Conservation (phyloP, 2,329 filamentous ascomycete genomes). For the Trichophyton equinum region DNA sequence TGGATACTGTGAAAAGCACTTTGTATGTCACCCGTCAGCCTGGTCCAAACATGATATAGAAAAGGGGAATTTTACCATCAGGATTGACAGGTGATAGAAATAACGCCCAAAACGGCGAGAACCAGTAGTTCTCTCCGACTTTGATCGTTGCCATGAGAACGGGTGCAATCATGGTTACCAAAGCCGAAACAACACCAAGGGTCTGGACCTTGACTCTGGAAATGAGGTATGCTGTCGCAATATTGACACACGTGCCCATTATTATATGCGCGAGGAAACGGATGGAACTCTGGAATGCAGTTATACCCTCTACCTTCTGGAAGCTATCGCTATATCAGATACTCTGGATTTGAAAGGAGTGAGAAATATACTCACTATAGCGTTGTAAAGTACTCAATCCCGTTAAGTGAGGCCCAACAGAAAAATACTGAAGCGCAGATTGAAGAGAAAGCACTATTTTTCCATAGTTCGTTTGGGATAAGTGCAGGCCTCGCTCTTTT, state of each 20-base stretch:
- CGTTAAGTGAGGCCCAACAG: conserved; percentile 35
- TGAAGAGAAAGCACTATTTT: conserved; percentile 42
- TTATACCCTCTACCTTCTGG: conserved; percentile 38
- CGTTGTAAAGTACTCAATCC: conserved; percentile 37
- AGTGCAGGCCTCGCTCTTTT: conserved; percentile 38
- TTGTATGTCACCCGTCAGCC: background rate
- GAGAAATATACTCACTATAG: conserved; percentile 27
- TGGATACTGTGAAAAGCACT: conserved; percentile 35
- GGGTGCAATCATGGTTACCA: conserved; percentile 11
- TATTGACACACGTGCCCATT: conserved; percentile 20
- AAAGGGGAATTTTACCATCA: conserved; percentile 7
- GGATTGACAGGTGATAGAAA: conserved; percentile 12
- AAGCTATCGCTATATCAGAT: conserved; percentile 27
- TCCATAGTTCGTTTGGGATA: conserved; percentile 52
- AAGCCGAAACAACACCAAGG: conserved; percentile 10
- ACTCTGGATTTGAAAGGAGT: background rate
- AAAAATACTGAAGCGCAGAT: conserved; percentile 42
- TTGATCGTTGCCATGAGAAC: conserved; percentile 12
- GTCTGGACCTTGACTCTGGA: conserved; percentile 11
- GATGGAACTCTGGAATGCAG: conserved; percentile 36
- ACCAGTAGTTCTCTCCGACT: conserved; percentile 9
- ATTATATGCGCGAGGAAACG: conserved; percentile 37
- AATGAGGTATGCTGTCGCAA: conserved; percentile 10
- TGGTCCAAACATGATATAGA: background rate
- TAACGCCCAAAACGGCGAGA: conserved; percentile 9